Evolutionary conservation across 192 early-diverging fungal genomes (phyloP).

Genomic region (Pecoramyces ruminantium): DNA sequence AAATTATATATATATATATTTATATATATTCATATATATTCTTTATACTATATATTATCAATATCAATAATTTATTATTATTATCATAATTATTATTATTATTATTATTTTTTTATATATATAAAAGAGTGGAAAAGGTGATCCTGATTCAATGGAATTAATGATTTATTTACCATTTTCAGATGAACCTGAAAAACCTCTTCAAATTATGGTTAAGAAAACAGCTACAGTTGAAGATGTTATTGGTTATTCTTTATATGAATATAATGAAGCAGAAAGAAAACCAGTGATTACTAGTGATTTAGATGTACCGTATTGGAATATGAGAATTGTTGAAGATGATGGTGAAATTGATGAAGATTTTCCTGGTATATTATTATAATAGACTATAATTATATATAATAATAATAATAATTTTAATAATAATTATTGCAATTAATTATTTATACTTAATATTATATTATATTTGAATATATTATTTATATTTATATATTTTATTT

Average conservation of each 20-base stretch:
- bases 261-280: conserved; percentile 59
- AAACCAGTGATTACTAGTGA: conserved; percentile 42
- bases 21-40: no score
- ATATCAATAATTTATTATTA: no score
- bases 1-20: no score
- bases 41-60: no score
- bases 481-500: background rate
- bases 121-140: conserved; percentile 30
- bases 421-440: no score
- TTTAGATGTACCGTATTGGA: conserved; percentile 62
- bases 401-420: no score
- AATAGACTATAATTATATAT: no score
- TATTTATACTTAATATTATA: no score
- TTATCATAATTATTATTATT: background rate
- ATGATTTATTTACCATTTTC: conserved; percentile 46
- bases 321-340: conserved; percentile 80
- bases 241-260: conserved; percentile 80
- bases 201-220: conserved; percentile 52
- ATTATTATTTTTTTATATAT: background rate
- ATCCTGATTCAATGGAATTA: conserved; percentile 31
- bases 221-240: conserved; percentile 80
- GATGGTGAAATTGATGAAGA: conserved; percentile 94
- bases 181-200: conserved; percentile 18
- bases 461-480: background rate
- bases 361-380: conserved; percentile 62